Base-by-base conservation (phyloP, 371 early-diverging fungal genomes). In the Rhizopus sp. region DNA sequence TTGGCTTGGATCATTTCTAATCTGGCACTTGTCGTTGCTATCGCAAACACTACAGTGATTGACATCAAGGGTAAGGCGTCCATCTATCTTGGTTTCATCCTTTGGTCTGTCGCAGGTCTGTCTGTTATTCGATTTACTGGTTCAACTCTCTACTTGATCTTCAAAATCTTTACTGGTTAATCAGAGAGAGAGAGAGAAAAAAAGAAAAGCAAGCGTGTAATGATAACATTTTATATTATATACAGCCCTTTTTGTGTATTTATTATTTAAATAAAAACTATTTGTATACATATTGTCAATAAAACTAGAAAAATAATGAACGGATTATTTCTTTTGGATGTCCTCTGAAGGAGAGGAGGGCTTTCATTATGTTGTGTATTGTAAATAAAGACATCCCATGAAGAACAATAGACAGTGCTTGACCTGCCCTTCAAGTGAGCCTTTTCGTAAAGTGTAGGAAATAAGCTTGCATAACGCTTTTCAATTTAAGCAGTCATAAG, bases 1-100 rank as follows among this genome's bases (percentile, higher is more conserved):
- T 72, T 94, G 17, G 57, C 69, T 13, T 96, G 95, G 95, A 84
- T 93, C 62, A 72, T 90, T 54, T 75, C 86, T 50, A 96, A 96
- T 64, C 80, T 83, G 5, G 49, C 88, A 0, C 73, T 96, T 51
- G 85, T 91, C 30, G 80, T 76, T 4, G 50, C 70, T 48, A 63
- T 85, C n/a, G 46, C 46, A 38, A 64, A 67, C 69, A 56, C 66
- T 55, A 45, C 59, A 1, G 41, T 69, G 61, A 44, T 72, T 60
- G 16, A 58, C 7, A 77, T 80, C 74, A 72, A 75, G 41, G 69
- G 66, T 12, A 63, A 69, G 40, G 62, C 57, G 23, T 54, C 66
- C 7, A 37, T 48, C 37, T 94, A 91, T 59, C 75, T 92, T 50
- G 84, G 81, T 47, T 88, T 93, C 59, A 85, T 93, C 44, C 86